Conservation (phyloP, 306 rosid species). For the Calophaca sinica region DNA sequence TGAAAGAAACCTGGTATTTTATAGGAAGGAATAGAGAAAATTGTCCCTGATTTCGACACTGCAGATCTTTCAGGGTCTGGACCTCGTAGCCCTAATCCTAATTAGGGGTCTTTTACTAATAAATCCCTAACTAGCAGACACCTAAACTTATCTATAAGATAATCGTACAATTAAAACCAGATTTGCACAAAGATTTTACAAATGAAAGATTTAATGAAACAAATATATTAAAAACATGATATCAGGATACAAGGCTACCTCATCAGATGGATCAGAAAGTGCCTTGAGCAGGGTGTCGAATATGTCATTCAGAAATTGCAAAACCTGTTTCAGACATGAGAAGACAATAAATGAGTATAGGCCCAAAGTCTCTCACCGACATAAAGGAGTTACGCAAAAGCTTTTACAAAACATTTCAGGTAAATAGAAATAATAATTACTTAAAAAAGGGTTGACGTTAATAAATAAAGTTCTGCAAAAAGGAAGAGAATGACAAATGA, state of each 20-base stretch:
- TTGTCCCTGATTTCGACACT: background rate
- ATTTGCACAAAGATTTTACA: conserved; percentile 15
- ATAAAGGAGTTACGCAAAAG: conserved; percentile 24
- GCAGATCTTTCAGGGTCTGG: background rate
- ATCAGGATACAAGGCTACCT: conserved; percentile 61
- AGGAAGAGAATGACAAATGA: conserved; percentile 3
- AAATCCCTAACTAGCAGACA: conserved; percentile 7
- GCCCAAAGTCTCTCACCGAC: conserved; percentile 13
- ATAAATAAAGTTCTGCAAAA: background rate
- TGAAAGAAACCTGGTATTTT: background rate
- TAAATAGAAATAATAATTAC: conserved; percentile 26
- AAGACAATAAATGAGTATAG: conserved; percentile 21
- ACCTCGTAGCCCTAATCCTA: background rate
- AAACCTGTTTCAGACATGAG: conserved; percentile 69
- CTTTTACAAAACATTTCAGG: conserved; percentile 10
- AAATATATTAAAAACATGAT: conserved; percentile 19
- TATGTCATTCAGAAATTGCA: conserved; percentile 75
- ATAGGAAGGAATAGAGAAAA: background rate
- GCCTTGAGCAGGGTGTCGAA: conserved; percentile 83
- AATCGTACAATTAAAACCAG: conserved; percentile 23
- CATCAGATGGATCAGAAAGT: conserved; percentile 88
- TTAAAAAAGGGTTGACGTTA: background rate
- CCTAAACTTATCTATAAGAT: background rate
- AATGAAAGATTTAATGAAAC: conserved; percentile 30
- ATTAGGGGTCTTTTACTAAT: background rate